These are phyloP conservation scores for Clavulina sp. DNA, from an alignment of 768 basidiomycete genomes.

Conservation along the genomic window DNA sequence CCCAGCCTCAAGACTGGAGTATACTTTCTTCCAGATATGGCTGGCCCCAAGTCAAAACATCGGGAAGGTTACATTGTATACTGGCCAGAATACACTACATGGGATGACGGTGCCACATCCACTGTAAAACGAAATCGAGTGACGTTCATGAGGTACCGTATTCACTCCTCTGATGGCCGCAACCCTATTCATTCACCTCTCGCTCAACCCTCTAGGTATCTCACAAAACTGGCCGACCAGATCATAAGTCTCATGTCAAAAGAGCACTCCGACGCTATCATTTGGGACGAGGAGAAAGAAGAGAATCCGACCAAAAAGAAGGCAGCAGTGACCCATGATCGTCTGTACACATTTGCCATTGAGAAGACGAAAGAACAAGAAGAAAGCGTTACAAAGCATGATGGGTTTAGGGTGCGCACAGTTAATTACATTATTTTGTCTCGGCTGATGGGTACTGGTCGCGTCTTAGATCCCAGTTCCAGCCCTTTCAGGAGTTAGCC, in stretches of 20 bases:
- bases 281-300: background rate
- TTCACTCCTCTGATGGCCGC: too few relatives aligned
- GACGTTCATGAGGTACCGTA: background rate
- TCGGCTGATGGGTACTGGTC: background rate
- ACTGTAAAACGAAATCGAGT: background rate
- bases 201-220: background rate
- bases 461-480: background rate
- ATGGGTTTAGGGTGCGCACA: background rate
- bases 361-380: constrained; percentile 2
- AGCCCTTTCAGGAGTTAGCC: background rate
- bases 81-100: constrained; percentile 38
- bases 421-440: background rate
- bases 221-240: background rate
- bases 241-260: background rate
- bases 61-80: constrained; percentile 41
- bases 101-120: background rate
- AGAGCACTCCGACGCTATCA: background rate
- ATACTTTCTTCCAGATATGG: too few relatives aligned
- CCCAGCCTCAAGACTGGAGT: too few relatives aligned
- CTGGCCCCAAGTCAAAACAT: too few relatives aligned
- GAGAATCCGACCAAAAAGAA: too few relatives aligned
- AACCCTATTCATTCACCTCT: too few relatives aligned
- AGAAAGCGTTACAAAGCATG: background rate
- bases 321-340: too few relatives aligned
- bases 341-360: background rate